Percentiles rank a stretch among this genome's conserved stretches.
phyloP scores from a whole-genome alignment of 495 filamentous ascomycete genomes.

The Lasiosphaeria miniovina region DNA sequence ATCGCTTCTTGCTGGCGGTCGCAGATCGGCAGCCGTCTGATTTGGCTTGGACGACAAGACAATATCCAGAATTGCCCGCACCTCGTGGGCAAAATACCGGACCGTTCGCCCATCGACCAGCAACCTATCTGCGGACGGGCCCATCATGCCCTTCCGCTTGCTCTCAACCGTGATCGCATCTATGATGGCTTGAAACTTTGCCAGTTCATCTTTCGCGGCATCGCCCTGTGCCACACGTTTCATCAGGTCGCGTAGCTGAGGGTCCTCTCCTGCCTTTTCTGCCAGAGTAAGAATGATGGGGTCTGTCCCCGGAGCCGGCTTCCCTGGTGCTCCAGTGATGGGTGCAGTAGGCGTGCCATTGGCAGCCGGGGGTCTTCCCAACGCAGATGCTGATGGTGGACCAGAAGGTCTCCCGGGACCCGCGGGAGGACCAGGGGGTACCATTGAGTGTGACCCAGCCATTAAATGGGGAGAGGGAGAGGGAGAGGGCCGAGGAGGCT shows the following conservation, averaged over 20 bases:
- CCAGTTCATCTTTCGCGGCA: slow-evolving; percentile 74
- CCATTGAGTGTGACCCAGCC: background rate
- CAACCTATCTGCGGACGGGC: slow-evolving; percentile 42
- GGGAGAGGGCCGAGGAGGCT: slow-evolving; percentile 10
- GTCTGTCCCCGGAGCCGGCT: slow-evolving; percentile 57
- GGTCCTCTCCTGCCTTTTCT: slow-evolving; percentile 78
- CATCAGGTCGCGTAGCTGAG: slow-evolving; percentile 93
- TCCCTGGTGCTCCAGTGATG: slow-evolving; percentile 22
- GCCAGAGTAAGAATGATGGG: slow-evolving; percentile 95
- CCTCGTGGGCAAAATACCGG: slow-evolving; percentile 49
- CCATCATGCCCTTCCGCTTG: slow-evolving; percentile 40
- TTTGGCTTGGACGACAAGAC: slow-evolving; percentile 44
- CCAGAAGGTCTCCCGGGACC: slow-evolving; percentile 14
- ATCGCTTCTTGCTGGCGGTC: slow-evolving; percentile 41
- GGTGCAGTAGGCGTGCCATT: slow-evolving; percentile 29
- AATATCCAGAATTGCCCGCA: slow-evolving; percentile 46
- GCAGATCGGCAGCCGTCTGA: slow-evolving; percentile 39
- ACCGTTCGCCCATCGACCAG: slow-evolving; percentile 44
- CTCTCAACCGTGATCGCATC: slow-evolving; percentile 72
- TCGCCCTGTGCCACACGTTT: slow-evolving; percentile 86
- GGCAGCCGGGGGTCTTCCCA: slow-evolving; percentile 19
- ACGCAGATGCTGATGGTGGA: background rate
- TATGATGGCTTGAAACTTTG: slow-evolving; percentile 88
- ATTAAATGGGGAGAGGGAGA: slow-evolving; percentile 1
- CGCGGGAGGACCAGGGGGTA: slow-evolving; percentile 3